phyloP scores from a whole-genome alignment of 1,284 basidiomycete species.

The Inonotus hispidus region DNA sequence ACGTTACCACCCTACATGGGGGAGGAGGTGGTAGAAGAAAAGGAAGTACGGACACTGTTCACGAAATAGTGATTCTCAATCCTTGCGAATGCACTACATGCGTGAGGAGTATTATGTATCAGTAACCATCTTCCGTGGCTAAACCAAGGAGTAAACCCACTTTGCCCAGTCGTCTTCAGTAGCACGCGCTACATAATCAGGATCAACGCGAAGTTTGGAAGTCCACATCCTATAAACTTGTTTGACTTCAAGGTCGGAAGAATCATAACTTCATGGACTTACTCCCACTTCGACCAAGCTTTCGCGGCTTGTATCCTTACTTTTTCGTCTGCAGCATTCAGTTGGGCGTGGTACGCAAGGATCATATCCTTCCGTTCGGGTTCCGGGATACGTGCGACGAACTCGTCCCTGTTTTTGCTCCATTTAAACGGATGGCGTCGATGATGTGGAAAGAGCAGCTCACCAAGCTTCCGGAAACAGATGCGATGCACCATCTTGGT shows the following conservation, averaged over 20 bases:
- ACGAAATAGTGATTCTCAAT: conserved; percentile 95
- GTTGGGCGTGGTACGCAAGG: conserved; percentile 76
- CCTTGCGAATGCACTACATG: conserved; percentile 71
- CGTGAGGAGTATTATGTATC: conserved; percentile 14
- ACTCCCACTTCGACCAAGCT: conserved; percentile 91
- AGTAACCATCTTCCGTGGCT: background rate
- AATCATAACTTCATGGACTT: conserved; percentile 28
- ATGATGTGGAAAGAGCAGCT: conserved; percentile 15
- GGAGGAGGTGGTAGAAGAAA: background rate
- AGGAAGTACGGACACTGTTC: conserved; percentile 47
- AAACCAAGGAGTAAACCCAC: conserved; percentile 35
- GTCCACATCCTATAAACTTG: conserved; percentile 63
- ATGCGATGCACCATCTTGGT: conserved; percentile 78
- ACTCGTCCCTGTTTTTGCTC: conserved; percentile 62
- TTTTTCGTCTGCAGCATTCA: conserved; percentile 72
- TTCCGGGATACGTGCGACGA: conserved; percentile 75
- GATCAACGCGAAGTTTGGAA: conserved; percentile 67
- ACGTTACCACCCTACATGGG: too few relatives aligned
- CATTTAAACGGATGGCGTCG: background rate
- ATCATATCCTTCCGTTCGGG: conserved; percentile 76
- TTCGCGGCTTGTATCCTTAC: conserved; percentile 69
- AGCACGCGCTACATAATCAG: conserved; percentile 63
- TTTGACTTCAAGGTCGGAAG: conserved; percentile 5
- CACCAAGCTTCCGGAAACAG: conserved; percentile 88
- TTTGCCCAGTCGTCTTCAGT: conserved; percentile 72